Conservation (phyloP, 176 grass and related monocot species). For the Musa beccarii region DNA sequence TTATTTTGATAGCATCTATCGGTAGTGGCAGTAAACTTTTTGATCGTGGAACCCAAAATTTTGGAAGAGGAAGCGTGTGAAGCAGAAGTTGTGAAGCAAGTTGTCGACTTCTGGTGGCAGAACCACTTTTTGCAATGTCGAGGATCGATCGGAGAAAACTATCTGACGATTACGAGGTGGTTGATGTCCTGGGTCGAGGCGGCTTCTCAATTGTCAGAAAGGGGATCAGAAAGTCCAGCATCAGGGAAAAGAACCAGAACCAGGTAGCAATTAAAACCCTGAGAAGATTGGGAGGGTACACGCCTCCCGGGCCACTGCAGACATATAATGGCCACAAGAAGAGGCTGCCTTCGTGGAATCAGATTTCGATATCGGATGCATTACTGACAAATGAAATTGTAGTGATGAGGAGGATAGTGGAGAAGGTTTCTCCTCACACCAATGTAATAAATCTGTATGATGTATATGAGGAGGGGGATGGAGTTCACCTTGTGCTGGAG, state of each 20-base stretch:
- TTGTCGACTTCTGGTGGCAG: too few relatives aligned
- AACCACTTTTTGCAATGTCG: constrained; percentile 21
- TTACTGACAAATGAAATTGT: constrained; percentile 59
- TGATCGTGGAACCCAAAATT: too few relatives aligned
- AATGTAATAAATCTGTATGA: constrained; percentile 56
- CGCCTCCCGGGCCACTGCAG: constrained; percentile 16
- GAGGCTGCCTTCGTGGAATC: constrained; percentile 42
- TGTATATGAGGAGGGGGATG: constrained; percentile 42
- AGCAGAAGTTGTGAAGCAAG: too few relatives aligned
- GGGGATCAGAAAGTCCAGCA: constrained; percentile 40
- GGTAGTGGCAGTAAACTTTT: background rate
- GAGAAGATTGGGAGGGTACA: constrained; percentile 29
- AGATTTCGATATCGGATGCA: constrained; percentile 54
- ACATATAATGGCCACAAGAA: constrained; percentile 23
- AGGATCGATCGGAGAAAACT: constrained; percentile 35
- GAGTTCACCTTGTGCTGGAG: constrained; percentile 55
- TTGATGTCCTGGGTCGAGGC: constrained; percentile 42
- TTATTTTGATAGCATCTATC: background rate
- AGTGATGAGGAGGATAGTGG: constrained; percentile 67
- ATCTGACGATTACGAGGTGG: constrained; percentile 52
- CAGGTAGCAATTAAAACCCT: constrained; percentile 58
- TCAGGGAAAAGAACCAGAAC: constrained; percentile 23
- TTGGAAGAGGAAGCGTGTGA: too few relatives aligned
- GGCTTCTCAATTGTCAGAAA: constrained; percentile 64
- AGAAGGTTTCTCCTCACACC: constrained; percentile 46